Base-by-base conservation (phyloP, 139 green algal species). In the Closterium sp. region DNA sequence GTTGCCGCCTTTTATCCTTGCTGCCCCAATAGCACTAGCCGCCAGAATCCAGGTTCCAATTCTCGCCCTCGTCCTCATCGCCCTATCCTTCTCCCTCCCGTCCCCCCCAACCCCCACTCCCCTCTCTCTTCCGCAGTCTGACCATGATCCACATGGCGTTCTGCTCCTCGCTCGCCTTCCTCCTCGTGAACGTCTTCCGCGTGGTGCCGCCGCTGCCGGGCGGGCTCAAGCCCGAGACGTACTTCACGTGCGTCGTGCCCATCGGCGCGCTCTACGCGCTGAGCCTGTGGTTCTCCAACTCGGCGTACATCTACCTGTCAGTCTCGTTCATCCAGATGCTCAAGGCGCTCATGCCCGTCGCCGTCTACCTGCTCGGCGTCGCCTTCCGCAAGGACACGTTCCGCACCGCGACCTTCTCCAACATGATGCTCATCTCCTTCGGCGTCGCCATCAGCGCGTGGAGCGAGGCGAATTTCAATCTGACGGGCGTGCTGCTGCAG, bases 281-380 rank as follows among this genome's bases (percentile, higher is more conserved):
- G 33, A 97, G 94, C 84, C 94, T 99, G 30, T 99, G 98, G 98
- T 96, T 99, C 30, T 97, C 95, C 89, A 99, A 99, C 95, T 97
- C 97, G 0, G 95, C 98, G 2, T 99, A 99, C 96, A 94, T 99
- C 2, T 98, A 99, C 94, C 95, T 99, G 34, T 97, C 94, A 5
- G 97, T 99, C 0, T 98, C 97, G 16, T 99, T 99, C 95, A 99
- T 99, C 64, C 98, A 99, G 91, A 99, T 99, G 98, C 96, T 98
- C 38, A 99, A 99, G 93, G 96, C 95, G 16, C 94, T 98, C n/a
- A 98, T 98, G 97, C 97, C 97, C 3, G 97, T 96, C 5, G 91
- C 97, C 34, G 96, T 98, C 76, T 98, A 97, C 86, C 92, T 91
- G 3, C 95, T 93, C 28, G 96, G 96, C 90, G 93, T 96, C 1